Evolutionary conservation across 1,284 basidiomycete genomes (phyloP).

Genomic region (Pyrrhoderma lamaoense): DNA sequence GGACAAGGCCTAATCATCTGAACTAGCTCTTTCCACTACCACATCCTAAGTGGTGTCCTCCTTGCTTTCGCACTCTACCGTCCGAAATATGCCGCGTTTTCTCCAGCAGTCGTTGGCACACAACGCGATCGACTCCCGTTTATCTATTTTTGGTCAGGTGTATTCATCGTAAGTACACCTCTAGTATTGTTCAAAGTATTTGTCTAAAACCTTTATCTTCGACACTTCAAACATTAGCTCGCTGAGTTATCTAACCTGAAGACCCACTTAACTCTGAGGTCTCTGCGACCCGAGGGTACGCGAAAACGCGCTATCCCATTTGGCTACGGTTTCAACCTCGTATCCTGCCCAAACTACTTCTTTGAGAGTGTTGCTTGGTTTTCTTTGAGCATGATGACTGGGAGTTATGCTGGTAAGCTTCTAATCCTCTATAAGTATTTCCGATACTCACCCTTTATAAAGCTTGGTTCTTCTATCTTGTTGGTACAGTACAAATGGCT

Average conservation of each 20-base stretch:
- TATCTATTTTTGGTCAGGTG: conserved; percentile 55
- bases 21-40: conserved; percentile 80
- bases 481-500: conserved; percentile 70
- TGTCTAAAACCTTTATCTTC: conserved; percentile 2
- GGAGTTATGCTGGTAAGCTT: conserved; percentile 63
- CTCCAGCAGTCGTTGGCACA: conserved; percentile 60
- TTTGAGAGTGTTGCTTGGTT: conserved; percentile 84
- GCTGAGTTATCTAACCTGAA: conserved; percentile 84
- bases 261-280: conserved; percentile 77
- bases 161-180: conserved; percentile 65
- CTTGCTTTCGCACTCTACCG: conserved; percentile 79
- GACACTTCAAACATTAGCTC: conserved; percentile 41
- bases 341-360: conserved; percentile 93
- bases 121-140: conserved; percentile 62
- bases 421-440: neutral
- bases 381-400: conserved; percentile 71
- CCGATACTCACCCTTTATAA: conserved; percentile 10
- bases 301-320: conserved; percentile 78
- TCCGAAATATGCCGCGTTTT: conserved; percentile 54
- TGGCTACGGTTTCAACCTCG: conserved; percentile 80
- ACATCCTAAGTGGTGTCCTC: conserved; percentile 69
- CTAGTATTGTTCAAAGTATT: neutral
- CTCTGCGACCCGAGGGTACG: conserved; percentile 77
- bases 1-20: conserved; percentile 9
- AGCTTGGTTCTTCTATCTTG: conserved; percentile 70